phyloP scores from a whole-genome alignment of 805 yeast species.

The Debaryomyces prosopidis region DNA sequence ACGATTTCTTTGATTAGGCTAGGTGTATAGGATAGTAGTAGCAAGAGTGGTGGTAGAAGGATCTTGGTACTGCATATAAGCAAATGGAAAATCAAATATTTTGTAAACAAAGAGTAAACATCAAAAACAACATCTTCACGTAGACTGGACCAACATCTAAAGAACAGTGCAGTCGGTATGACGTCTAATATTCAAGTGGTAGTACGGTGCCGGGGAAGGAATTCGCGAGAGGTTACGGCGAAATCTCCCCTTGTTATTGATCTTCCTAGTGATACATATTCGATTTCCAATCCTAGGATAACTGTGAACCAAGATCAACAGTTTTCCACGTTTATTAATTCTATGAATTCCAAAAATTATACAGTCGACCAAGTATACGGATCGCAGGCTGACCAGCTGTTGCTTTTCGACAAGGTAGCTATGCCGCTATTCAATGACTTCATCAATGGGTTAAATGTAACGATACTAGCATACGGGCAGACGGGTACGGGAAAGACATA shows the following conservation, averaged over 20 bases:
- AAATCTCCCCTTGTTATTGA: slow-evolving; percentile 51
- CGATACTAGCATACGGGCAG: slow-evolving; percentile 78
- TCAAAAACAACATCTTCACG: background rate
- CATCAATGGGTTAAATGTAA: slow-evolving; percentile 62
- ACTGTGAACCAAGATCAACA: slow-evolving; percentile 16
- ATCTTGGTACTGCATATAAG: background rate
- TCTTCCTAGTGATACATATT: slow-evolving; percentile 38
- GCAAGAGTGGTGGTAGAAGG: background rate
- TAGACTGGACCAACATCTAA: background rate
- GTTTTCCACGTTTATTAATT: slow-evolving; percentile 27
- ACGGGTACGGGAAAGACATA: slow-evolving; percentile 90
- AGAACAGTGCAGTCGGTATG: background rate
- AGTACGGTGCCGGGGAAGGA: slow-evolving; percentile 56
- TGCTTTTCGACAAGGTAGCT: slow-evolving; percentile 67
- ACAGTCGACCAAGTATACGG: slow-evolving; percentile 82
- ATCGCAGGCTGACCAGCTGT: slow-evolving; percentile 71
- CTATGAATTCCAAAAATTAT: slow-evolving; percentile 53
- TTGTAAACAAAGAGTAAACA: slow-evolving; percentile 5
- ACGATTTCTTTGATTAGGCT: slow-evolving; percentile 30
- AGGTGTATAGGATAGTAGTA: background rate
- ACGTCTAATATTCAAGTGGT: slow-evolving; percentile 51
- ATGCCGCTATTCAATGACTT: slow-evolving; percentile 72
- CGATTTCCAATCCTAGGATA: slow-evolving; percentile 22
- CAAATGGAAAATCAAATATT: background rate
- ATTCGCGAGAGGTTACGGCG: slow-evolving; percentile 40